phyloP scores from a whole-genome alignment of 2,329 filamentous ascomycete species.

The Colletotrichum gigasporum region DNA sequence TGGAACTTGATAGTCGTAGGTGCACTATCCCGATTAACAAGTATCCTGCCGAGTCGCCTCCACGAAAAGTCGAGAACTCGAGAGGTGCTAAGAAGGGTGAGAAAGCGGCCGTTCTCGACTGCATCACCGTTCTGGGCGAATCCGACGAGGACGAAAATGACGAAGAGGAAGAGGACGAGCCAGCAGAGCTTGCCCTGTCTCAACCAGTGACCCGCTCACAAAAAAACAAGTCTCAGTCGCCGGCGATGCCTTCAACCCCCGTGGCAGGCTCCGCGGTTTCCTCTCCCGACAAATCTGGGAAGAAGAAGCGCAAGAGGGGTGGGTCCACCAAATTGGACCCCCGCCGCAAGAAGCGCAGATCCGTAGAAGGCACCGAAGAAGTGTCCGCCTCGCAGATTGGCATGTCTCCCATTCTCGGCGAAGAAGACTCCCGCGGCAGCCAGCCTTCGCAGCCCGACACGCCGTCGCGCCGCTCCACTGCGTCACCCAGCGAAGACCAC shows the following conservation, averaged over 20 bases:
- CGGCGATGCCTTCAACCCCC: slow-evolving; percentile 21
- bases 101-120: slow-evolving; percentile 41
- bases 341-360: slow-evolving; percentile 38
- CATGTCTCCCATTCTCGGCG: slow-evolving; percentile 3
- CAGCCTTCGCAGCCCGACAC: not conserved
- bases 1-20: slow-evolving; percentile 57
- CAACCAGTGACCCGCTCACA: slow-evolving; percentile 7
- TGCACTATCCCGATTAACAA: slow-evolving; percentile 38
- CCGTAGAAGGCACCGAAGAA: slow-evolving; percentile 6
- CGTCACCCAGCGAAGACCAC: slow-evolving; percentile 38
- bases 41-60: slow-evolving; percentile 39
- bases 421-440: not conserved
- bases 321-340: slow-evolving; percentile 35
- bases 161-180: slow-evolving; percentile 22
- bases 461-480: slow-evolving; percentile 13
- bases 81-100: not conserved
- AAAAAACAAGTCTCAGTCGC: slow-evolving; percentile 25
- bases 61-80: slow-evolving; percentile 32
- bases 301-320: slow-evolving; percentile 42
- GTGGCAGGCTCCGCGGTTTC: slow-evolving; percentile 25
- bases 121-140: slow-evolving; percentile 42
- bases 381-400: not conserved
- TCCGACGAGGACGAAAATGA: slow-evolving; percentile 36
- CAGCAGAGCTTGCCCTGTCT: slow-evolving; percentile 22
- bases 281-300: slow-evolving; percentile 34